Evolutionary conservation across 192 early-diverging fungal species (phyloP).

Genomic region (Backusella psychrophila): DNA sequence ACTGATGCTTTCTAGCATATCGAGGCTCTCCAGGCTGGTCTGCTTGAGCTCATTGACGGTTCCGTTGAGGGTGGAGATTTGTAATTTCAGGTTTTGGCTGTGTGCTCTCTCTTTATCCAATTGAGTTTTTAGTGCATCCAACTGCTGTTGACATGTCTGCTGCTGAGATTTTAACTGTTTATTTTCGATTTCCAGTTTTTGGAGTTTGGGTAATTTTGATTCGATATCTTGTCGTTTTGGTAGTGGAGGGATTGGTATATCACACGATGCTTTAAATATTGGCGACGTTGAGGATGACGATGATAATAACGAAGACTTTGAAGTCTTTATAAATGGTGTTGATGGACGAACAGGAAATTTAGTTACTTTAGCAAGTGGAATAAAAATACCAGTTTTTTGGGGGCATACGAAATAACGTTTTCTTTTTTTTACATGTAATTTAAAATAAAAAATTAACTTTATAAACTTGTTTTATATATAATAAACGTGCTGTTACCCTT

Average conservation of each 20-base stretch:
- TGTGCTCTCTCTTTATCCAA: not conserved
- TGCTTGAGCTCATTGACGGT: conserved; percentile 19
- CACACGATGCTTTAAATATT: not conserved
- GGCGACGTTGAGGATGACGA: not conserved
- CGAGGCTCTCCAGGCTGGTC: conserved; percentile 32
- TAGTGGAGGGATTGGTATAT: not conserved
- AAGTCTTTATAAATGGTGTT: not conserved
- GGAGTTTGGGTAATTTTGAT: not conserved
- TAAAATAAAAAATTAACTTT: not conserved
- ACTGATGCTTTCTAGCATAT: conserved; percentile 28
- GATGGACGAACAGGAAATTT: not conserved
- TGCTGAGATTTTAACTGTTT: not conserved
- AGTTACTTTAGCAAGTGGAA: conserved; percentile 54
- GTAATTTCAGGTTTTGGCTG: not conserved
- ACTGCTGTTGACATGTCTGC: not conserved
- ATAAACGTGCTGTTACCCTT: conserved; percentile 41
- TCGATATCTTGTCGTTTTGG: not conserved
- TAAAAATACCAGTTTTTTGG: conserved; percentile 65
- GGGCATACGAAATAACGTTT: conserved; percentile 66
- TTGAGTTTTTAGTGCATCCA: not conserved
- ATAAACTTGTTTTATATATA: conserved; percentile 29
- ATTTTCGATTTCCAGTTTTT: conserved; percentile 1
- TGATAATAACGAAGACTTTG: not conserved
- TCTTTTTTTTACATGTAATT: conserved; percentile 28
- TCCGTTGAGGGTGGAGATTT: conserved; percentile 7